A percentile compares a stretch with the other conserved stretches of the same genome.
Evolutionary conservation across 352 stramenopile species (phyloP).

Genomic region (Pythium phragmitis): DNA sequence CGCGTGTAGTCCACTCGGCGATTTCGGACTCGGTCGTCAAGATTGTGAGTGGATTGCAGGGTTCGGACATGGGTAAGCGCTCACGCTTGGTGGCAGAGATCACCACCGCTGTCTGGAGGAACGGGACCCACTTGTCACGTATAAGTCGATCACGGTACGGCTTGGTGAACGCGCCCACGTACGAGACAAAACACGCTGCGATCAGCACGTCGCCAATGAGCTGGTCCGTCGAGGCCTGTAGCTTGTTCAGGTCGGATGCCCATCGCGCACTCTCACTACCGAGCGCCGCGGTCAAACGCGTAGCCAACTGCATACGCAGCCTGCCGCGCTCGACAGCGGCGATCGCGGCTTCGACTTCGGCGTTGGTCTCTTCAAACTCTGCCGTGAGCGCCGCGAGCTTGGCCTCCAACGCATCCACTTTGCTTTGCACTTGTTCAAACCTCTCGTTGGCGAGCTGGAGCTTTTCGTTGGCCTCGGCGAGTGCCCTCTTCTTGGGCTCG

Average conservation of each 20-base stretch:
- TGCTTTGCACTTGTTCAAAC: constrained; percentile 85
- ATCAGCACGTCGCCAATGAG: constrained; percentile 91
- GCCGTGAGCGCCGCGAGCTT: constrained; percentile 78
- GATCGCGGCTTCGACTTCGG: constrained; percentile 90
- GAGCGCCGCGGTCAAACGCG: constrained; percentile 89
- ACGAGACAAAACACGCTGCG: constrained; percentile 92
- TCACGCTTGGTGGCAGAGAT: constrained; percentile 24
- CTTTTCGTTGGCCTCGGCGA: constrained; percentile 81
- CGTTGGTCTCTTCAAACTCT: constrained; percentile 88
- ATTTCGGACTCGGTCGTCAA: constrained; percentile 77
- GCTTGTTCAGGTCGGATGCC: constrained; percentile 74
- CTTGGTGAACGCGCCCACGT: constrained; percentile 94
- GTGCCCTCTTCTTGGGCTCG: constrained; percentile 89
- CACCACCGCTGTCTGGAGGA: constrained; percentile 62
- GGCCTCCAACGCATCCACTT: constrained; percentile 87
- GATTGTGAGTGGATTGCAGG: constrained; percentile 64
- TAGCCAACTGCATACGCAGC: constrained; percentile 90
- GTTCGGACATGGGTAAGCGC: constrained; percentile 33
- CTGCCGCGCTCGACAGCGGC: constrained; percentile 81
- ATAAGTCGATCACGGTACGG: constrained; percentile 88
- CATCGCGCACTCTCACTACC: constrained; percentile 93
- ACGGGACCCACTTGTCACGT: constrained; percentile 84
- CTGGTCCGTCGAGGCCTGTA: constrained; percentile 71
- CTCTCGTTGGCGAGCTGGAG: constrained; percentile 81
- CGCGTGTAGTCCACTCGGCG: constrained; percentile 82